Evolutionary conservation across 2,329 filamentous ascomycete genomes (phyloP).

Genomic region (Cercospora sp.): DNA sequence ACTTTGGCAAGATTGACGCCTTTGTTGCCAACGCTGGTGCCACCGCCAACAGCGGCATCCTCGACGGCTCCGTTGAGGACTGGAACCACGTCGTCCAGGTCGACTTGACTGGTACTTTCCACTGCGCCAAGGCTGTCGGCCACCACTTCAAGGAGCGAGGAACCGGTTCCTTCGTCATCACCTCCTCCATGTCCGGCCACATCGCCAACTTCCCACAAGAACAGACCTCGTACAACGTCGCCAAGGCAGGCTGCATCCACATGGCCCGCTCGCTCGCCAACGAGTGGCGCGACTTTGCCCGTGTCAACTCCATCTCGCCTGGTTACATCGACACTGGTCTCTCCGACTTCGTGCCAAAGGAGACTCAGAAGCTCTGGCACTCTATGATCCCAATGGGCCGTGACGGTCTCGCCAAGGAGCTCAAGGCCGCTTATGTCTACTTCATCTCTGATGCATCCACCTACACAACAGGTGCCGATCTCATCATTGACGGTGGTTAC

Average conservation of each 20-base stretch:
- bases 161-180: slow-evolving; percentile 65
- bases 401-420: slow-evolving; percentile 63
- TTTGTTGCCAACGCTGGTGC: slow-evolving; percentile 71
- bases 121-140: slow-evolving; percentile 87
- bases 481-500: slow-evolving; percentile 54
- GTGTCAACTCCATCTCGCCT: slow-evolving; percentile 67
- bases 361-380: slow-evolving; percentile 59
- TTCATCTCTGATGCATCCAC: slow-evolving; percentile 54
- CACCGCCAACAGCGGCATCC: slow-evolving; percentile 66
- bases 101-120: slow-evolving; percentile 81
- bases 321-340: slow-evolving; percentile 69
- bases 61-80: slow-evolving; percentile 69
- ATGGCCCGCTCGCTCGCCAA: slow-evolving; percentile 62
- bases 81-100: slow-evolving; percentile 77
- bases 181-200: slow-evolving; percentile 73
- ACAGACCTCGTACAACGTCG: slow-evolving; percentile 65
- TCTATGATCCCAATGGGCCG: slow-evolving; percentile 62
- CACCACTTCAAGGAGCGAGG: slow-evolving; percentile 70
- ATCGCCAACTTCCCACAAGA: slow-evolving; percentile 81
- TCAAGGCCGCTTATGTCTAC: slow-evolving; percentile 61
- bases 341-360: slow-evolving; percentile 63
- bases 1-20: slow-evolving; percentile 69
- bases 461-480: slow-evolving; percentile 54
- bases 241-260: slow-evolving; percentile 65
- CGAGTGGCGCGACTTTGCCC: slow-evolving; percentile 69